Evolutionary conservation across 148 eudicot species (phyloP).

Genomic region (Persicaria maculosa): DNA sequence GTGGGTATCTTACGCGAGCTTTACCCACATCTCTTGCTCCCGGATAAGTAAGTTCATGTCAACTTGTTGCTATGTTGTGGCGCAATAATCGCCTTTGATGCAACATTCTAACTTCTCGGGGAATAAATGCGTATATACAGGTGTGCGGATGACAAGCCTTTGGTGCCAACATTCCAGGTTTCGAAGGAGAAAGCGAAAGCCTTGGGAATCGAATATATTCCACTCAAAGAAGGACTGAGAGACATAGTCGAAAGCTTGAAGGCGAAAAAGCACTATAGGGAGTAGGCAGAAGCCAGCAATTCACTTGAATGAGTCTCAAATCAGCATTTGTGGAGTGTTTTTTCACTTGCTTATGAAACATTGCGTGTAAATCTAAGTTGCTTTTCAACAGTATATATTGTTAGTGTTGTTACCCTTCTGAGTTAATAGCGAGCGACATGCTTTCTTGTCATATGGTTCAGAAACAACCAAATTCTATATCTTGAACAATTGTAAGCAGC

Average conservation of each 20-base stretch:
- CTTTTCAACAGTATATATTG: too few relatives aligned
- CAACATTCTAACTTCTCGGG: background rate
- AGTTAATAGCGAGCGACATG: too few relatives aligned
- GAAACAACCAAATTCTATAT: too few relatives aligned
- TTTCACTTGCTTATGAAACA: too few relatives aligned
- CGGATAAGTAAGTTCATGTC: conserved; percentile 26
- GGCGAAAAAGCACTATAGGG: conserved; percentile 14
- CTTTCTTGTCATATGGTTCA: too few relatives aligned
- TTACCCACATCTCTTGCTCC: conserved; percentile 32
- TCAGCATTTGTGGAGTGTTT: too few relatives aligned
- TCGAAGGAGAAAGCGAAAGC: conserved; percentile 21
- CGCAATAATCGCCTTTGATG: too few relatives aligned
- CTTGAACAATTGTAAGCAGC: too few relatives aligned
- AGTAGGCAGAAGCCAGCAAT: background rate
- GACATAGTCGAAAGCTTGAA: conserved; percentile 29
- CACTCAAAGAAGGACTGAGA: conserved; percentile 16
- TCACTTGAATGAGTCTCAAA: background rate
- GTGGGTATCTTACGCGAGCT: conserved; percentile 26
- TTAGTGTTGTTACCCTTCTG: too few relatives aligned
- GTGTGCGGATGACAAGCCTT: conserved; percentile 23
- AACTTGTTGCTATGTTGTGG: background rate
- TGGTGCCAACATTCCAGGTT: conserved; percentile 8
- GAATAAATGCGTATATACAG: conserved; percentile 2
- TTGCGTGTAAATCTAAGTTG: too few relatives aligned
- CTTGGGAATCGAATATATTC: conserved; percentile 25